These are phyloP conservation scores for Beauveria caledonica DNA, from an alignment of 2,329 filamentous ascomycete genomes.

Conservation along the genomic window DNA sequence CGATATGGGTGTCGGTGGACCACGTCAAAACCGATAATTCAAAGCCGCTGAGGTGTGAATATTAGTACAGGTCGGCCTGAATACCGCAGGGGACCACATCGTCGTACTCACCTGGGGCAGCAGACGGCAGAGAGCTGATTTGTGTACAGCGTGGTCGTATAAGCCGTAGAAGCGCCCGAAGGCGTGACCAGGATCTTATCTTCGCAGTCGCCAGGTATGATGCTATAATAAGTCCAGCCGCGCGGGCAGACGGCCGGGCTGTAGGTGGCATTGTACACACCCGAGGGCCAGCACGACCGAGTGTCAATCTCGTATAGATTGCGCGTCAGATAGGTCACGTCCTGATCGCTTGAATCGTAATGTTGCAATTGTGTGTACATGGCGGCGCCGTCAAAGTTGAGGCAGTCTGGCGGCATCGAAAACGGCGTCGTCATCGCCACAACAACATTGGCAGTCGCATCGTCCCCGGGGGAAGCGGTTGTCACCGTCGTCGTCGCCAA, in stretches of 20 bases:
- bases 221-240: conserved; percentile 9
- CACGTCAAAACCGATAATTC: background rate
- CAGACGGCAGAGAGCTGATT: background rate
- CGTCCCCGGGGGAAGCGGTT: background rate
- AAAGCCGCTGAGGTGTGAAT: background rate
- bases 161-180: background rate
- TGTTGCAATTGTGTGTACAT: background rate
- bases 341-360: no score
- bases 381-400: background rate
- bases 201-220: background rate
- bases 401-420: background rate
- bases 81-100: background rate
- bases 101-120: conserved; percentile 1
- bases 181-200: background rate
- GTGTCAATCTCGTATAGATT: background rate
- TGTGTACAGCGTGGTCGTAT: background rate
- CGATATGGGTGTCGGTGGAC: background rate
- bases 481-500: background rate
- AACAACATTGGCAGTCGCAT: background rate
- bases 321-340: background rate
- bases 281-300: background rate
- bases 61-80: background rate
- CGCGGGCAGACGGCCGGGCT: conserved; percentile 7
- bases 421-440: conserved; percentile 2
- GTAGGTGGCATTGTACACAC: background rate